Evolutionary conservation across 352 stramenopile genomes (phyloP), one percentile per base, ranked within the genome.

Genomic region (Ophiocytium majus): DNA sequence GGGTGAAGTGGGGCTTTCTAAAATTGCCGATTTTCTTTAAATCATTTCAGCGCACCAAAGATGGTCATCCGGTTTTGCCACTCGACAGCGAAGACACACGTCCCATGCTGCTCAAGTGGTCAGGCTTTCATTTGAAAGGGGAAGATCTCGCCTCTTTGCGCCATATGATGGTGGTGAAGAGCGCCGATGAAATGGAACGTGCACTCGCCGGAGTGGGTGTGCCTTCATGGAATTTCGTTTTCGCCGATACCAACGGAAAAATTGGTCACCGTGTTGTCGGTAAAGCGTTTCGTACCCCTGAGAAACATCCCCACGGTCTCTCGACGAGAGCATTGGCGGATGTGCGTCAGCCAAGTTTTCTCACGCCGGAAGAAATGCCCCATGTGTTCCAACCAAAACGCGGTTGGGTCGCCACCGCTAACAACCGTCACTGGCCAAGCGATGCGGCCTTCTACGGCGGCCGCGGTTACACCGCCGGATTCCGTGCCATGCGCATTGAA

Each of bases 201-300:
- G 28, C 23, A 28, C 28, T 71, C 23, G 28, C 23, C 23, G 28
- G 19, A 23, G 19, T 71, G 19, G 57, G 57, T 23, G 19, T 71
- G 23, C 57, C 57, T 71, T 71, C 57, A 23, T 71, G 57, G 57
- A 71, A 71, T 71, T 71, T 71, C 28, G 57, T 71, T 71, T 71
- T 71, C 57, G 57, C 57, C 57, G 57, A 71, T 28, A 71, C 57
- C 19, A 28, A 71, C 23, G 57, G 57, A 71, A 71, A 71, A 23
- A 71, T 71, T 28, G 57, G 57, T 71, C 28, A 71, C 57, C 57
- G 57, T 23, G 57, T 71, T 23, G 57, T 71, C 23, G 57, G 57
- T 23, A 71, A 71, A 23, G 57, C 28, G 57, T 23, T 71, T 28
- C 57, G 57, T 71, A n/a, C n/a, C n/a, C n/a, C n/a, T n/a, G n/a